Evolutionary conservation across 2,329 filamentous ascomycete genomes (phyloP).

Genomic region (Pyrenophora tritici-repentis): DNA sequence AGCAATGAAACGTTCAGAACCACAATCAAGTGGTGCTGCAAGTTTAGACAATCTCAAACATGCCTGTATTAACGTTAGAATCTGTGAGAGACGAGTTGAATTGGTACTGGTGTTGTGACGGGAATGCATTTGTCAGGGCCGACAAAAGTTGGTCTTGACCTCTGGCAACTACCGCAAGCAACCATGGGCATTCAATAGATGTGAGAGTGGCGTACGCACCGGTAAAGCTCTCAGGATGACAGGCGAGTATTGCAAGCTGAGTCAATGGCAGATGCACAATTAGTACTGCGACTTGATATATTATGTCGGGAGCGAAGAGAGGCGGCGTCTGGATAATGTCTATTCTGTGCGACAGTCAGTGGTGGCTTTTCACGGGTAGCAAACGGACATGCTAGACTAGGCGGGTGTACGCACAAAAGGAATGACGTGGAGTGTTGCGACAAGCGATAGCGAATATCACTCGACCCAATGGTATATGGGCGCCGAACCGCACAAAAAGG

Average conservation of each 20-base stretch:
- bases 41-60: conserved; percentile 29
- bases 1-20: conserved; percentile 19
- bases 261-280: not conserved
- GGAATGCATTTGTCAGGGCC: too few relatives aligned
- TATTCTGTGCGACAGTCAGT: conserved; percentile 12
- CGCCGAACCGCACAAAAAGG: conserved; percentile 2
- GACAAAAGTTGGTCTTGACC: too few relatives aligned
- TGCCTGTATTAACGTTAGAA: conserved; percentile 28
- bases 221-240: conserved; percentile 1
- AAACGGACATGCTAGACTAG: not conserved
- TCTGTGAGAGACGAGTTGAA: too few relatives aligned
- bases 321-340: not conserved
- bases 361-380: not conserved
- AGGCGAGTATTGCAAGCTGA: not conserved
- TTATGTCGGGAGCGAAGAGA: not conserved
- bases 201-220: conserved; percentile 9
- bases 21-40: conserved; percentile 39
- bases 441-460: conserved; percentile 1
- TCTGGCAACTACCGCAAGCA: too few relatives aligned
- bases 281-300: not conserved
- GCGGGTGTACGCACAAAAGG: conserved; percentile 17
- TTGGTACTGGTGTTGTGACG: too few relatives aligned
- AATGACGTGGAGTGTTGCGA: not conserved
- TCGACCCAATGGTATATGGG: conserved; percentile 6
- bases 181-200: not conserved